These are phyloP conservation scores for Phaeosphaeriaceae sp. DNA, from an alignment of 2,329 filamentous ascomycete species.

Conservation along the genomic window DNA sequence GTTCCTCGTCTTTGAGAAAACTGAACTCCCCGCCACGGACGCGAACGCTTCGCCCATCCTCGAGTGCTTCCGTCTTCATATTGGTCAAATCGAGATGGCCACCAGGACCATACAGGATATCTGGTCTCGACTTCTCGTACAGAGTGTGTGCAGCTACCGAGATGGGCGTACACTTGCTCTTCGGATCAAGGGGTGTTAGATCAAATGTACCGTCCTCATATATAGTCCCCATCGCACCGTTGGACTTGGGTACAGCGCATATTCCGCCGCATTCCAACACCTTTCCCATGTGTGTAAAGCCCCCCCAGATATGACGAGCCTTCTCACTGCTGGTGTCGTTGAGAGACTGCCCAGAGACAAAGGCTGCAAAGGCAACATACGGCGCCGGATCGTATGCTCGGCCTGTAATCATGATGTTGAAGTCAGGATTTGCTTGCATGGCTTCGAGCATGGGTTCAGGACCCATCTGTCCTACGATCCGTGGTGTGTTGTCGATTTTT, in stretches of 20 bases:
- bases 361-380: conserved; percentile 28
- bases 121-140: conserved; percentile 63
- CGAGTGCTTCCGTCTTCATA: conserved; percentile 54
- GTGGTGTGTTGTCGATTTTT: conserved; percentile 48
- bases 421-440: conserved; percentile 52
- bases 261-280: conserved; percentile 61
- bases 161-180: conserved; percentile 54
- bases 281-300: conserved; percentile 60
- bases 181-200: conserved; percentile 51
- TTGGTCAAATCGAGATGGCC: conserved; percentile 54
- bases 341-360: conserved; percentile 4
- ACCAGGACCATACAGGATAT: conserved; percentile 59
- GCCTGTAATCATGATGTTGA: conserved; percentile 59
- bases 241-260: conserved; percentile 58
- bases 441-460: conserved; percentile 55
- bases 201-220: conserved; percentile 57
- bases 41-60: conserved; percentile 47
- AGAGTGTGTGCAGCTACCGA: conserved; percentile 62
- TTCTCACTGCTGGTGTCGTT: conserved; percentile 5
- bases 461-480: conserved; percentile 57
- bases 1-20: conserved; percentile 26
- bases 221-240: conserved; percentile 52
- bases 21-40: conserved; percentile 48
- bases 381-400: conserved; percentile 34
- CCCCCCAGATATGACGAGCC: conserved; percentile 20